Base-by-base conservation (phyloP, 2,329 filamentous ascomycete genomes). In the Gnomoniopsis sp. region DNA sequence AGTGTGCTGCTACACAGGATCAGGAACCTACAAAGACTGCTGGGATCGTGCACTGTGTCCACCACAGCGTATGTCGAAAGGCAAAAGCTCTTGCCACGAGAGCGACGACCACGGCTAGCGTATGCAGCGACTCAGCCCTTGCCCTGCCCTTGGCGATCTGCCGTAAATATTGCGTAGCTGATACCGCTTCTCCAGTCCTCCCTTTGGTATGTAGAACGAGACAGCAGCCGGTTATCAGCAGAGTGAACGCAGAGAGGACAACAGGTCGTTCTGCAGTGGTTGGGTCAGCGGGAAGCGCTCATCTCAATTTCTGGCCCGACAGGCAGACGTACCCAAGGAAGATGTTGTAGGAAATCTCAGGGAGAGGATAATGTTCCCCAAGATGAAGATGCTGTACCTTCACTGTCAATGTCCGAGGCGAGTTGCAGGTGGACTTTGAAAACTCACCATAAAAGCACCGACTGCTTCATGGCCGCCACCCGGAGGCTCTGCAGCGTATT, bases 21-120 rank as follows among this genome's bases (percentile, higher is more conserved):
- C 12, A 38, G 17, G 17, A 21, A n/a, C 53, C 43, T 11, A 56
- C 53, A 22, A 23, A 17, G 19, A 21, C 34, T 14, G 46, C 53
- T 10, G 34, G 53, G 6, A 26, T 8, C 6, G 36, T 49, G 33
- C 53, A 56, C 19, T 56, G 53, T 44, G 53, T 11, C 53, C 46
- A 56, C 46, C 36, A 41, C 4, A 49, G 34, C 22, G 44, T 49
- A 19, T 38, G 46, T 11, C 44, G 53, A 21, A 49, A 30, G 2
- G 43, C 17, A 15, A 55, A 55, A 19, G 53, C 53, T 10, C 53
- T 48, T 22, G 46, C 33, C 15, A 55, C 53, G 14, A 56, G 46
- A 21, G 33, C 33, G 6, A 33, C 17, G 21, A 47, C 34, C 14
- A 49, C 3, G 34, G 34, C 46, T 10, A 41, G 17, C 23, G 23